Evolutionary conservation across 805 yeast genomes (phyloP).

Genomic region (Wickerhamomyces kurtzmanii): DNA sequence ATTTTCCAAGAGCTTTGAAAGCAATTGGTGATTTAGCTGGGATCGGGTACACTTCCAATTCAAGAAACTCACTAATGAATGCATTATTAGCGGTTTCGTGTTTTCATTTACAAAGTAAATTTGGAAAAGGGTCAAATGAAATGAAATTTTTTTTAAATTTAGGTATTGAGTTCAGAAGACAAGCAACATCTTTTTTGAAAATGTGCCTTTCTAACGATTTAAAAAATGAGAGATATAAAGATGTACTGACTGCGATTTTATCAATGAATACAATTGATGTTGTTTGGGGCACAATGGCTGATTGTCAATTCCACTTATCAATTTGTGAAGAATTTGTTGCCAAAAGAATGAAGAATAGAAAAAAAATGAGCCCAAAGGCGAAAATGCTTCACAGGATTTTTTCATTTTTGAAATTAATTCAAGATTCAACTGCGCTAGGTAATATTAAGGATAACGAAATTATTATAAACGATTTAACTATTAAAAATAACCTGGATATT

Average conservation of each 20-base stretch:
- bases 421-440: conserved; percentile 52
- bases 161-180: conserved; percentile 66
- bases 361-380: conserved; percentile 67
- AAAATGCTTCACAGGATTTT: conserved; percentile 68
- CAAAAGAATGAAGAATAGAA: conserved; percentile 55
- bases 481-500: conserved; percentile 2
- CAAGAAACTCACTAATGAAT: conserved; percentile 68
- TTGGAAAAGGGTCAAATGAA: conserved; percentile 53
- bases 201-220: conserved; percentile 43
- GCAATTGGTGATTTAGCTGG: conserved; percentile 78
- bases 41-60: conserved; percentile 62
- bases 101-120: conserved; percentile 67
- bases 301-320: conserved; percentile 64
- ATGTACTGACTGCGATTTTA: conserved; percentile 70
- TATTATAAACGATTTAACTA: conserved; percentile 2
- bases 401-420: conserved; percentile 63
- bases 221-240: conserved; percentile 64
- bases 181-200: conserved; percentile 61
- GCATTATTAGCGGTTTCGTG: conserved; percentile 78
- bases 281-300: conserved; percentile 87
- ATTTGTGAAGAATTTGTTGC: conserved; percentile 71
- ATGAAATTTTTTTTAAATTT: conserved; percentile 63
- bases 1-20: conserved; percentile 71
- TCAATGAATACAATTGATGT: conserved; percentile 85
- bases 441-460: conserved; percentile 14